phyloP scores from a whole-genome alignment of 2,329 filamentous ascomycete genomes.

The Monosporascus sp. region DNA sequence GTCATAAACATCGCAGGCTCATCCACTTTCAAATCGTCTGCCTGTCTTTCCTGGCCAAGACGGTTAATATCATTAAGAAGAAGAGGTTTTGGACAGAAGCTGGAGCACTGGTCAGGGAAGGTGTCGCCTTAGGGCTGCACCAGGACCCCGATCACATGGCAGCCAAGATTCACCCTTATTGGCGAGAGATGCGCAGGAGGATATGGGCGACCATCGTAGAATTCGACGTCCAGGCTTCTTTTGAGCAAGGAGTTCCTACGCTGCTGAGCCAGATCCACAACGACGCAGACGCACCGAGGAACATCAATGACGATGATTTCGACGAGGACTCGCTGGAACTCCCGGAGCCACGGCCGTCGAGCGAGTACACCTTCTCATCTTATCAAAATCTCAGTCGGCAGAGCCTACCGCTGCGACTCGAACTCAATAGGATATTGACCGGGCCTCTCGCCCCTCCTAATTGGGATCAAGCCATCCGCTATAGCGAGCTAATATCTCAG shows the following conservation, averaged over 20 bases:
- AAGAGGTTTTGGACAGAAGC: conserved; percentile 58
- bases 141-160: conserved; percentile 52
- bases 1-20: conserved; percentile 55
- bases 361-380: conserved; percentile 53
- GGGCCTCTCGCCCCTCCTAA: conserved; percentile 50
- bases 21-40: conserved; percentile 58
- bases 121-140: conserved; percentile 53
- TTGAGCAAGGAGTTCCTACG: conserved; percentile 55
- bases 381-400: conserved; percentile 54
- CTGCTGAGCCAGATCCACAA: conserved; percentile 52
- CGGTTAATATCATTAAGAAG: conserved; percentile 59
- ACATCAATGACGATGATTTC: conserved; percentile 54
- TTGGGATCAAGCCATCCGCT: conserved; percentile 57
- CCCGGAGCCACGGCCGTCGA: conserved; percentile 44
- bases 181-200: conserved; percentile 56
- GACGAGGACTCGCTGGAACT: conserved; percentile 46
- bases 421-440: conserved; percentile 51
- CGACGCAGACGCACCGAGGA: conserved; percentile 49
- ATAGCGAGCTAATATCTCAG: conserved; percentile 55
- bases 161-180: conserved; percentile 51
- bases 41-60: conserved; percentile 54
- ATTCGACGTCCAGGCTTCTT: conserved; percentile 57
- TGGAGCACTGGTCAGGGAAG: conserved; percentile 51
- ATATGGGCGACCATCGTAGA: conserved; percentile 58
- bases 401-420: conserved; percentile 50